Evolutionary conservation across 73 alveolate species (phyloP).

Genomic region (Paramecium pentaurelia): DNA sequence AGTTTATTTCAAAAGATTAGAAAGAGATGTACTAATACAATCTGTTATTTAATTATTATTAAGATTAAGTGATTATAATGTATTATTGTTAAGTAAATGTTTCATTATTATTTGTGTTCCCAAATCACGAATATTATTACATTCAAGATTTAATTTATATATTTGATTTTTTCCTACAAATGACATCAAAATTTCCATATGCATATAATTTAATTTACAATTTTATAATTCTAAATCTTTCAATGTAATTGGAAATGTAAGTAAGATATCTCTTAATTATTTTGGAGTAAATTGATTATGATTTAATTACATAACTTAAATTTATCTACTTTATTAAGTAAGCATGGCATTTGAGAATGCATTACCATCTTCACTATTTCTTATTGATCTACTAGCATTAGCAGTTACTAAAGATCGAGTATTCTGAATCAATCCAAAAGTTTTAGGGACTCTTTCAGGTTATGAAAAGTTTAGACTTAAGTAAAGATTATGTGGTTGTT

Average conservation of each 20-base stretch:
- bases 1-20: neutral
- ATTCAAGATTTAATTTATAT: neutral
- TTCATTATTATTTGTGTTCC: neutral
- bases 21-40: neutral
- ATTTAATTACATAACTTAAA: neutral
- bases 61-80: neutral
- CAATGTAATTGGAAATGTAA: neutral
- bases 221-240: neutral
- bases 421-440: neutral
- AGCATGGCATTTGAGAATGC: neutral
- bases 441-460: neutral
- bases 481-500: neutral
- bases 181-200: neutral
- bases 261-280: neutral
- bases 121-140: constrained; percentile 15
- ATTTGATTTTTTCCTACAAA: neutral
- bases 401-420: neutral
- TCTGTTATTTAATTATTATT: neutral
- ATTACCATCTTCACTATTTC: neutral
- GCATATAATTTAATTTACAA: constrained; percentile 23
- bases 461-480: neutral
- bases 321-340: neutral
- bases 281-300: neutral
- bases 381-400: neutral
- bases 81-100: neutral